phyloP scores from a whole-genome alignment of 2,329 filamentous ascomycete genomes.

The Penicillium sp. region DNA sequence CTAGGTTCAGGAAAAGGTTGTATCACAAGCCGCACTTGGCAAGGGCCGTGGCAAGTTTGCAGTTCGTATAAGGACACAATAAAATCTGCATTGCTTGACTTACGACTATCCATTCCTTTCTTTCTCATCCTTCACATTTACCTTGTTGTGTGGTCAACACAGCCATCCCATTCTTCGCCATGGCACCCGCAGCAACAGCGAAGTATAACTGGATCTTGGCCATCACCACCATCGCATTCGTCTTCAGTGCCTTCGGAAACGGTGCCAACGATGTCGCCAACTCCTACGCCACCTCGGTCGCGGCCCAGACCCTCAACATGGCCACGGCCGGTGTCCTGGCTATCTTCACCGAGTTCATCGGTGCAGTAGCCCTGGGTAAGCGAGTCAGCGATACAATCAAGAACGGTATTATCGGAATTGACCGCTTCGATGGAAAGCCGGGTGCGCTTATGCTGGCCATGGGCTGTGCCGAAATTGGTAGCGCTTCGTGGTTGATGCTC shows the following conservation, averaged over 20 bases:
- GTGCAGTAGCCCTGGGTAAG: constrained; percentile 46
- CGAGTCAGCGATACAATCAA: constrained; percentile 40
- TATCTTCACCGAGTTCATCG: constrained; percentile 44
- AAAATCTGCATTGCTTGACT: not conserved
- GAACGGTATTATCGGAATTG: constrained; percentile 37
- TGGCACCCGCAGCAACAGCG: constrained; percentile 19
- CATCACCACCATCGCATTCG: constrained; percentile 23
- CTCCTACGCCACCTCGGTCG: constrained; percentile 47
- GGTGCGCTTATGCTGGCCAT: constrained; percentile 35
- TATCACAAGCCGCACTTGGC: constrained; percentile 5
- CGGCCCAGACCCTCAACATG: constrained; percentile 46
- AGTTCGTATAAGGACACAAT: constrained; percentile 1
- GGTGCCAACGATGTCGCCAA: constrained; percentile 45
- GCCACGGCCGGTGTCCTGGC: constrained; percentile 45
- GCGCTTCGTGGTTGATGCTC: constrained; percentile 31
- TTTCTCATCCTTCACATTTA: not conserved
- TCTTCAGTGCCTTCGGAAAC: constrained; percentile 25
- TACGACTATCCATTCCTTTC: not conserved
- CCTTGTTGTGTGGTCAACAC: not conserved
- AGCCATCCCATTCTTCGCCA: constrained; percentile 5
- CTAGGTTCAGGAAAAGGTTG: not conserved
- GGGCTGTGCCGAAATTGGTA: constrained; percentile 30
- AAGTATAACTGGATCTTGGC: constrained; percentile 27
- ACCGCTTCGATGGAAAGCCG: constrained; percentile 30
- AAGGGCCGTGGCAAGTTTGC: not conserved